Conservation (phyloP, 352 stramenopile species). For the Pythium utonaiense region DNA sequence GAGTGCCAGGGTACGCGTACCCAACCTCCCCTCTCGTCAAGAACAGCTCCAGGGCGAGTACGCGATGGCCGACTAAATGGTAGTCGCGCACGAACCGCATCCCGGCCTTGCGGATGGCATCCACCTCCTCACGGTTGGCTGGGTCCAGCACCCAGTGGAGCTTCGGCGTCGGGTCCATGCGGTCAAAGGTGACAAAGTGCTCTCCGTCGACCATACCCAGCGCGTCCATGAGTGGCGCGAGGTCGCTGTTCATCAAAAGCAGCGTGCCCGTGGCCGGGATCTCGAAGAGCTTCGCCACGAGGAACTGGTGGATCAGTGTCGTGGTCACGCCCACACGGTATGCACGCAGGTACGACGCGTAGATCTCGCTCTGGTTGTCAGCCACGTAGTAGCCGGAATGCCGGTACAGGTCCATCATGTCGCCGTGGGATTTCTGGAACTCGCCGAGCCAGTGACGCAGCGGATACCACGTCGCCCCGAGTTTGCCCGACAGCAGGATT, state of each 20-base stretch:
- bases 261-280: constrained; percentile 70
- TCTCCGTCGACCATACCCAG: constrained; percentile 52
- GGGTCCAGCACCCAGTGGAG: constrained; percentile 53
- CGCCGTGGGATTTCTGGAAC: constrained; percentile 42
- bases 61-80: constrained; percentile 60
- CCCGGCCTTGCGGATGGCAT: constrained; percentile 50
- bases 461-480: constrained; percentile 54
- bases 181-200: constrained; percentile 67
- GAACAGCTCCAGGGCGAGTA: constrained; percentile 55
- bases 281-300: constrained; percentile 80
- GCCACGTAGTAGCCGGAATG: constrained; percentile 54
- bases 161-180: constrained; percentile 37
- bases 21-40: constrained; percentile 40
- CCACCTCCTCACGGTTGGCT: constrained; percentile 45
- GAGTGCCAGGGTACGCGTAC: constrained; percentile 41
- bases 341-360: constrained; percentile 62
- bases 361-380: constrained; percentile 61
- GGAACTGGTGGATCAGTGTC: constrained; percentile 71
- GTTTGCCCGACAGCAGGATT: constrained; percentile 57
- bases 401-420: constrained; percentile 61
- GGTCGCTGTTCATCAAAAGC: constrained; percentile 62
- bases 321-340: constrained; percentile 75
- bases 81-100: constrained; percentile 54
- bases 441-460: constrained; percentile 63
- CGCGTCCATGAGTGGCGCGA: constrained; percentile 42